Percentiles rank a stretch among this genome's conserved stretches.
phyloP scores from a whole-genome alignment of 1,284 basidiomycete genomes.

The Anthracocystis panici-leucophaei region DNA sequence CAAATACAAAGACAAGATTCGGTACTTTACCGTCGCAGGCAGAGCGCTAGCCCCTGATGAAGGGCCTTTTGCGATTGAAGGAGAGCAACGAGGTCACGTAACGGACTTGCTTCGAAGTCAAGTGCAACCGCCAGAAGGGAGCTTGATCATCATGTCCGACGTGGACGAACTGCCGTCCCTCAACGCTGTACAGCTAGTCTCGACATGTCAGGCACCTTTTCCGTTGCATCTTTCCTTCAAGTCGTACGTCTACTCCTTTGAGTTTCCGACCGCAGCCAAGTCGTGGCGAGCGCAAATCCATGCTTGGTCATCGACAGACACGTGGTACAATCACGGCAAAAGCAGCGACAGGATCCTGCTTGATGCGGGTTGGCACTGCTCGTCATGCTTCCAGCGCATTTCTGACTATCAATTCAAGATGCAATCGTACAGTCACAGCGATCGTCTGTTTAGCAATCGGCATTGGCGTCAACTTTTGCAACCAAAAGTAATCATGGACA shows the following conservation, averaged over 20 bases:
- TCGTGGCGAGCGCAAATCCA: slow-evolving; percentile 76
- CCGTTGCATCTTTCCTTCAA: slow-evolving; percentile 77
- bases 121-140: slow-evolving; percentile 23
- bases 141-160: slow-evolving; percentile 77
- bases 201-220: slow-evolving; percentile 75
- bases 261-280: slow-evolving; percentile 72
- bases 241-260: slow-evolving; percentile 78
- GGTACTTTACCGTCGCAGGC: slow-evolving; percentile 23
- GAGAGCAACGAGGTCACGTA: slow-evolving; percentile 18
- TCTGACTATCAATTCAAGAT: slow-evolving; percentile 77
- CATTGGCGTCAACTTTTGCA: slow-evolving; percentile 72
- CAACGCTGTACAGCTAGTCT: slow-evolving; percentile 75
- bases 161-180: slow-evolving; percentile 78
- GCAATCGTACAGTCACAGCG: slow-evolving; percentile 77
- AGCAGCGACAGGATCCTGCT: slow-evolving; percentile 74
- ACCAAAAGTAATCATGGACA: slow-evolving; percentile 74
- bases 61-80: slow-evolving; percentile 29
- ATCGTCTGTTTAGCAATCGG: slow-evolving; percentile 75
- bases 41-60: slow-evolving; percentile 19
- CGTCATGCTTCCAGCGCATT: slow-evolving; percentile 77
- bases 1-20: slow-evolving; percentile 21
- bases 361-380: slow-evolving; percentile 75
- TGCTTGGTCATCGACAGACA: slow-evolving; percentile 70
- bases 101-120: slow-evolving; percentile 15
- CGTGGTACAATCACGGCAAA: slow-evolving; percentile 75